Evolutionary conservation across 140 eudicot species (phyloP), one percentile per base, ranked within the genome.

Genomic region (Flaveria floridana): DNA sequence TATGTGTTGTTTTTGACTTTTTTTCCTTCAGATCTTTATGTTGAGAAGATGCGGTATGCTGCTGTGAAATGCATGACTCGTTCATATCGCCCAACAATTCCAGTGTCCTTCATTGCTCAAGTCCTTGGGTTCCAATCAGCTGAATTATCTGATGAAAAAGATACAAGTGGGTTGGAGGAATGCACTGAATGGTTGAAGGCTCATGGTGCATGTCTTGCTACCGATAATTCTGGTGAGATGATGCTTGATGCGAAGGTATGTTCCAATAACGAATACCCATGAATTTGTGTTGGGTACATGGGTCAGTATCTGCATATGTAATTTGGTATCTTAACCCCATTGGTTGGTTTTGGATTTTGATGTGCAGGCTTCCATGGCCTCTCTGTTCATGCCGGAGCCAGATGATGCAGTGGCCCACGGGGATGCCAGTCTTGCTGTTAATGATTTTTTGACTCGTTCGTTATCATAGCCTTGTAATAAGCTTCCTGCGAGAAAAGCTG

Each of bases 341-440:
- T 53, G 46, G 50, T 14, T 53, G 34, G 23, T 46, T 37, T 44
- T 64, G 39, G 6, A 75, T 78, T 42, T 37, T 41, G 9, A 51
- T 59, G 8, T 74, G 77, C 85, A 92, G 98, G 91, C 92, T 48
- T 87, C 98, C 8, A 55, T 82, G 30, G 80, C 89, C 44, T 80
- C 76, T 52, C 84, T 93, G 61, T 90, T 71, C 76, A 84, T 93
- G 90, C 98, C 98, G 10, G 98, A 90, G 70, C 98, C 96, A 30
- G 98, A 93, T 25, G 98, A 93, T 67, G 98, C 98, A 6, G 98
- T 93, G 57, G 50, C 97, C 39, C 98, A 93, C 64, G 98, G 98
- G 37, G 98, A 93, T 81, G 91, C 98, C 8, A 85, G 74, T 84
- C 98, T 93, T 50, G 98, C 98, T 39, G 98, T 90, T 78, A 82